Conservation (phyloP, 2,329 filamentous ascomycete genomes). For the Xylaria sp. region DNA sequence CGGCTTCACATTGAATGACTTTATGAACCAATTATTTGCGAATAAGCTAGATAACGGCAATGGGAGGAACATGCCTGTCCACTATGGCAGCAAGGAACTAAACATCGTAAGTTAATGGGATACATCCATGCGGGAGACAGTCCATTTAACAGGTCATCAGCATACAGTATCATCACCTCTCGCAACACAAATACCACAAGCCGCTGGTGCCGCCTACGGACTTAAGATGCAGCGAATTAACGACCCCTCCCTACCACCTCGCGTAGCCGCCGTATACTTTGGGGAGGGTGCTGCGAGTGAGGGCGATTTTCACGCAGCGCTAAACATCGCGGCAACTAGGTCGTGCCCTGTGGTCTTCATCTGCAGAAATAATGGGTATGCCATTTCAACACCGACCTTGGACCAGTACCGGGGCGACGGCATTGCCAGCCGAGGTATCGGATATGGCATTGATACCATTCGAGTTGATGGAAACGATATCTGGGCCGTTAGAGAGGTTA, state of each 20-base stretch:
- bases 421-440: constrained; percentile 85
- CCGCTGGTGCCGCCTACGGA: constrained; percentile 86
- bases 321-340: constrained; percentile 90
- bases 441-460: constrained; percentile 94
- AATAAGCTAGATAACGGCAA: constrained; percentile 82
- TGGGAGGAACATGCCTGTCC: constrained; percentile 96
- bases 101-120: constrained; percentile 73
- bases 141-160: constrained; percentile 52
- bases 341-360: constrained; percentile 90
- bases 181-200: constrained; percentile 90
- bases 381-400: constrained; percentile 87
- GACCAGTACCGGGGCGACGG: constrained; percentile 94
- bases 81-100: constrained; percentile 86
- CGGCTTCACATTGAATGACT: constrained; percentile 85
- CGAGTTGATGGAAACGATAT: constrained; percentile 95
- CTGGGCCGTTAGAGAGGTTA: constrained; percentile 85
- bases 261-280: constrained; percentile 85
- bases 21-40: constrained; percentile 95
- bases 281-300: constrained; percentile 91
- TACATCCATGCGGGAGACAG: background rate
- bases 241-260: constrained; percentile 72
- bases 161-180: constrained; percentile 88
- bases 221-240: constrained; percentile 82
- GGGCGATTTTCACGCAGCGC: constrained; percentile 89
- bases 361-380: constrained; percentile 92